Evolutionary conservation across 176 grass and related monocot genomes (phyloP).

Genomic region (Bonia amplexicaulis): DNA sequence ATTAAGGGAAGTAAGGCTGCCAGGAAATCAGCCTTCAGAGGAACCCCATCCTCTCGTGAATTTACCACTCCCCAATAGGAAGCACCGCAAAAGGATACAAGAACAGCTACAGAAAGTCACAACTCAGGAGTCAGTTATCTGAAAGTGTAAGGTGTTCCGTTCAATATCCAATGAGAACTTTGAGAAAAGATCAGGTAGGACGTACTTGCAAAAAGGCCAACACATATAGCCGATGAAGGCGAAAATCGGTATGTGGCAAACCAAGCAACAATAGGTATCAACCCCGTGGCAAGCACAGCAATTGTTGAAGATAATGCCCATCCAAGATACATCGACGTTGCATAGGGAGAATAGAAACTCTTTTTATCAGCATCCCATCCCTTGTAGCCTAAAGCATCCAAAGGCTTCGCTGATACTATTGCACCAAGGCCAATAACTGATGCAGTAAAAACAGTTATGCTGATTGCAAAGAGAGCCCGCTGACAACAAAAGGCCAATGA

Average conservation of each 20-base stretch:
- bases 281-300: constrained; percentile 68
- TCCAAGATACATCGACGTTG: constrained; percentile 94
- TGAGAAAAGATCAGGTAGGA: constrained; percentile 15
- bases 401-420: constrained; percentile 94
- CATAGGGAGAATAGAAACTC: constrained; percentile 82
- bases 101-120: constrained; percentile 64
- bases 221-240: constrained; percentile 85
- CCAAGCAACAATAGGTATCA: constrained; percentile 92
- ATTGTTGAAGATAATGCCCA: constrained; percentile 90
- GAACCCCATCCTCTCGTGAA: constrained; percentile 75
- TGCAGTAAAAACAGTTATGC: constrained; percentile 65
- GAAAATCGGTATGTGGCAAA: constrained; percentile 93
- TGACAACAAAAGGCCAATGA: constrained; percentile 33
- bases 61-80: constrained; percentile 97
- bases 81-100: constrained; percentile 74
- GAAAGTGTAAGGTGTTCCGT: background rate
- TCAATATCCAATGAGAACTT: constrained; percentile 9
- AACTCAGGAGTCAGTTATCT: constrained; percentile 13
- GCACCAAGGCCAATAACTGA: constrained; percentile 88
- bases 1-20: constrained; percentile 93
- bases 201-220: constrained; percentile 78
- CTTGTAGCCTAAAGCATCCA: constrained; percentile 92
- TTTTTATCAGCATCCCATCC: constrained; percentile 87
- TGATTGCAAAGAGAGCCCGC: constrained; percentile 62
- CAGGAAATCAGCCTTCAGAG: constrained; percentile 88